phyloP scores from a whole-genome alignment of 805 yeast genomes.

The Candida andamanensis region DNA sequence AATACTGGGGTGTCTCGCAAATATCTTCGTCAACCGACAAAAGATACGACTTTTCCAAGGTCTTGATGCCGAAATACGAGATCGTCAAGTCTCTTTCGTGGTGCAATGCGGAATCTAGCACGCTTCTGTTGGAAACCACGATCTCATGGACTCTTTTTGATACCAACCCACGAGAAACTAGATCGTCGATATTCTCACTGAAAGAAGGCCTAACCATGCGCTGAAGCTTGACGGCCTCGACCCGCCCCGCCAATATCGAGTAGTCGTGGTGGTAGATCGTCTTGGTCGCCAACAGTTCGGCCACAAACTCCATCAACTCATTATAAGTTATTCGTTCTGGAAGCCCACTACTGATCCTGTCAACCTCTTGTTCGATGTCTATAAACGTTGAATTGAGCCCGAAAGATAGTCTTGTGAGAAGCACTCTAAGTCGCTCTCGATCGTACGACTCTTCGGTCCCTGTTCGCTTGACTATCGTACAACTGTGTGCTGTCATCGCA shows the following conservation, averaged over 20 bases:
- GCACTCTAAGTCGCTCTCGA: slow-evolving; percentile 6
- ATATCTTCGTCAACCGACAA: slow-evolving; percentile 49
- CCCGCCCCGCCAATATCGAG: slow-evolving; percentile 32
- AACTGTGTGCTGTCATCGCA: too few relatives aligned
- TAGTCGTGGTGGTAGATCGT: slow-evolving; percentile 32
- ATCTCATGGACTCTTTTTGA: slow-evolving; percentile 52
- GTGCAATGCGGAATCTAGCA: slow-evolving; percentile 67
- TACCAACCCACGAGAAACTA: slow-evolving; percentile 12
- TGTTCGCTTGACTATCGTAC: slow-evolving; percentile 5
- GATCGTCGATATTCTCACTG: slow-evolving; percentile 18
- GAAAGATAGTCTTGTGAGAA: slow-evolving; percentile 9
- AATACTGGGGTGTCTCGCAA: slow-evolving; percentile 90
- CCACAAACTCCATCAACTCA: slow-evolving; percentile 23
- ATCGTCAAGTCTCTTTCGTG: slow-evolving; percentile 73
- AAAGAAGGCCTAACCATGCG: slow-evolving; percentile 16
- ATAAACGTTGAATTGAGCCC: slow-evolving; percentile 13
- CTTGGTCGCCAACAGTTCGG: slow-evolving; percentile 31
- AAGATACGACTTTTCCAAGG: slow-evolving; percentile 84
- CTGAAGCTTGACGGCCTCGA: slow-evolving; percentile 28
- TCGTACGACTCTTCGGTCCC: slow-evolving; percentile 8
- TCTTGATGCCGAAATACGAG: slow-evolving; percentile 86
- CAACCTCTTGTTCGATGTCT: slow-evolving; percentile 13
- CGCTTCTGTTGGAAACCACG: slow-evolving; percentile 60
- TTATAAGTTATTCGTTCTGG: slow-evolving; percentile 14
- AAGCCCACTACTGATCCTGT: slow-evolving; percentile 14